Evolutionary conservation across 345 rosid genomes (phyloP), one percentile per base, ranked within the genome.

Genomic region (Citrus australasica): DNA sequence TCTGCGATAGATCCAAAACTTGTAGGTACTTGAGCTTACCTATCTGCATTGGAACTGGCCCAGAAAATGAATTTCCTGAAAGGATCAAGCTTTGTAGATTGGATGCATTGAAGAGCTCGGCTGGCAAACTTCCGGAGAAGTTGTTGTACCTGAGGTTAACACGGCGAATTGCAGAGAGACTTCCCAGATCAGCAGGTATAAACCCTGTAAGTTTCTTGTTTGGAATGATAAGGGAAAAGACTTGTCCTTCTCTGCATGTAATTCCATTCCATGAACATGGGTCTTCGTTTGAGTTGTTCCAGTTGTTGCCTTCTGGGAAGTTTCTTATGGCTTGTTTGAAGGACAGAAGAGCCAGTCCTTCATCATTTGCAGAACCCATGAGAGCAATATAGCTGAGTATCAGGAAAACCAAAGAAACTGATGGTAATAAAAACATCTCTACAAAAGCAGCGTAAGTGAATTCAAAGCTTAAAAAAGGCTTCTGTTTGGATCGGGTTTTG

Each of bases 261-360:
- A 95, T 81, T 32, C 98, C 94, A 76, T 40, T 78, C 99, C 99
- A 95, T 0, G 69, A 78, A 75, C 99, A 95, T 38, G 98, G 96
- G 79, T 79, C 88, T 62, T 83, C 73, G 40, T 91, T 84, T 16
- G 94, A 87, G 24, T 81, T 83, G 82, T 79, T 89, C 98, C 99
- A 95, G 72, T 60, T 84, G 73, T 75, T 75, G 79, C 82, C 78
- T 77, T 73, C 75, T 4, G 90, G 84, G 69, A 84, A 82, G 70
- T 78, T 78, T 66, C 76, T 40, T 32, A 90, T 11, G 28, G 93
- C 86, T 38, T 74, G 80, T 76, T 87, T 89, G 72, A 95, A 87
- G 40, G 88, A 84, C 14, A 87, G 79, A 75, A 95, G 94, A 27
- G 93, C 88, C 71, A 73, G 38, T 25, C 96, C 92, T 79, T 95